Evolutionary conservation across 2,329 filamentous ascomycete genomes (phyloP), one percentile per base, ranked within the genome.

Genomic region (Colletotrichum chlorophyti): DNA sequence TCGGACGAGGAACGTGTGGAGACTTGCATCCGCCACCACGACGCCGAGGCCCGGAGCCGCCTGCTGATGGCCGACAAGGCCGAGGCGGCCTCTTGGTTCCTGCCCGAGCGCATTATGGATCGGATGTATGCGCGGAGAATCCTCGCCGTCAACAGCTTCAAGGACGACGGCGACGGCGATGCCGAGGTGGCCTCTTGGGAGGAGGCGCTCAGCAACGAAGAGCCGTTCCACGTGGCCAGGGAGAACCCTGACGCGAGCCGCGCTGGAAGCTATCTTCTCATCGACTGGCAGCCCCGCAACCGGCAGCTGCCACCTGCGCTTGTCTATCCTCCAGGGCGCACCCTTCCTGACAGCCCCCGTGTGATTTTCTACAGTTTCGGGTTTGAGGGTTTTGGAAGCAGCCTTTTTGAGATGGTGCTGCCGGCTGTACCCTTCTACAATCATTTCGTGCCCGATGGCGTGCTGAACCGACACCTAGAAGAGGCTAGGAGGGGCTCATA

Each of bases 91-190:
- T 53, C 49, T 8, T 45, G 49, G 49, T 37, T 46, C 12, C 49
- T 53, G 11, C 29, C 49, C 4, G 49, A 53, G 49, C 49, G 49
- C 9, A 34, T 45, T 4, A 45, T 53, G 40, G 29, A 53, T 3
- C 10, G 21, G 3, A 14, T 2, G 3, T 45, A 19, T 8, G 15
- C 49, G 31, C 29, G 49, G 15, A 45, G 19, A 4, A 26, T 35
- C 31, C 15, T 53, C 1, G 23, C 23, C 4, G 12, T 46, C 4
- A 45, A 53, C 6, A 6, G 7, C 12, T 27, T 53, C 3, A 12
- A 37, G 0, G 49, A 26, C 14, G 27, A 45, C 3, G 42, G 26
- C 7, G 42, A 45, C 31, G n/a, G 14, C 42, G 42, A 45, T 10
- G 42, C 37, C 19, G 31, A 23, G 45, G 5, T 34, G 8, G n/a